Evolutionary conservation across 1,139 yeast species (phyloP).

Genomic region (Hyphopichia fennica): DNA sequence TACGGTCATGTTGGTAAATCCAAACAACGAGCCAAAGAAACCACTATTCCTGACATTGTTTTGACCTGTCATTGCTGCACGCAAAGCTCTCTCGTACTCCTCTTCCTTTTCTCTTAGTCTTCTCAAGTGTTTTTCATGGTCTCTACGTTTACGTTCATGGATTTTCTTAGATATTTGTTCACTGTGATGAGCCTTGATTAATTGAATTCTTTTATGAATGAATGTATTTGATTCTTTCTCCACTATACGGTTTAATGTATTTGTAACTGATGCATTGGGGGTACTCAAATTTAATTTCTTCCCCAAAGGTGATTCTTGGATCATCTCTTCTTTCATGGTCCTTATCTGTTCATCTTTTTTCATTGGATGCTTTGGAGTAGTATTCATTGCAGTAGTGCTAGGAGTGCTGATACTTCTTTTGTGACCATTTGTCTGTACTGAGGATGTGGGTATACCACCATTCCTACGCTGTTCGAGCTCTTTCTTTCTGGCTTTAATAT

Average conservation of each 20-base stretch:
- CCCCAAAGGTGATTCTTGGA: slow-evolving; percentile 4
- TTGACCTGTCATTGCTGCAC: slow-evolving; percentile 23
- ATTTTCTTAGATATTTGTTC: slow-evolving; percentile 40
- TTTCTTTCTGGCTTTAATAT: slow-evolving; percentile 32
- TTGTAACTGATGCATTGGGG: slow-evolving; percentile 20
- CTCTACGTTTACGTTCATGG: slow-evolving; percentile 41
- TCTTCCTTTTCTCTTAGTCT: slow-evolving; percentile 41
- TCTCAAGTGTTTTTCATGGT: slow-evolving; percentile 39
- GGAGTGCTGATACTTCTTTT: slow-evolving; percentile 4
- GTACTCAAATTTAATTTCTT: slow-evolving; percentile 10
- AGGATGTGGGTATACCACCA: slow-evolving; percentile 1
- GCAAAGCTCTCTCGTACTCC: slow-evolving; percentile 35
- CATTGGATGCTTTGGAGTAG: slow-evolving; percentile 1
- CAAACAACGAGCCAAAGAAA: slow-evolving; percentile 31
- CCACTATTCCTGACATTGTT: slow-evolving; percentile 20
- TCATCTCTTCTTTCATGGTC: slow-evolving; percentile 6
- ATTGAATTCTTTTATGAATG: slow-evolving; percentile 39
- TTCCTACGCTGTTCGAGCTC: slow-evolving; percentile 20
- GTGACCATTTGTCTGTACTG: not conserved
- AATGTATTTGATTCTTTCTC: slow-evolving; percentile 41
- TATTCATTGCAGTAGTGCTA: not conserved
- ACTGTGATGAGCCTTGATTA: slow-evolving; percentile 40
- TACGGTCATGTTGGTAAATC: slow-evolving; percentile 11
- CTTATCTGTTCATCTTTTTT: slow-evolving; percentile 6
- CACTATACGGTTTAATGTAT: slow-evolving; percentile 27